A percentile compares a stretch with the other conserved stretches of the same genome.
Conservation (phyloP, 257 asterid genomes). For the Fraxinus pennsylvanica region DNA sequence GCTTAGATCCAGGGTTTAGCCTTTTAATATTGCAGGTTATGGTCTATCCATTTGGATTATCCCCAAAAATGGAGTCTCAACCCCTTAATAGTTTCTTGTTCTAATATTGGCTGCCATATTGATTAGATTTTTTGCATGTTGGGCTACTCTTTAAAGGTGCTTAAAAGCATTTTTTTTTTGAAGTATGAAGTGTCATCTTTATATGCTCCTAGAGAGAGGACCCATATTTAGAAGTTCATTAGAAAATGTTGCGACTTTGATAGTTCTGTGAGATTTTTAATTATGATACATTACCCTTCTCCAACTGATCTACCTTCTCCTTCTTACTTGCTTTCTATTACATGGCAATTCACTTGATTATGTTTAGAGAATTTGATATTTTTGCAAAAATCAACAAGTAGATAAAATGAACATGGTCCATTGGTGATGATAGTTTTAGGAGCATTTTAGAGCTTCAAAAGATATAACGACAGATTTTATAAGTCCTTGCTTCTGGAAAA, state of each 20-base stretch:
- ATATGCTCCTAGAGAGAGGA: not conserved
- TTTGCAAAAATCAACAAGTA: not conserved
- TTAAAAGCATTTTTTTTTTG: not conserved
- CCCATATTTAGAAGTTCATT: not conserved
- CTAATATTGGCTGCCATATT: not conserved
- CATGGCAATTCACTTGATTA: not conserved
- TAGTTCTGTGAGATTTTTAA: not conserved
- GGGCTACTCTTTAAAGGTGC: not conserved
- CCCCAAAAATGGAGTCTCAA: not conserved
- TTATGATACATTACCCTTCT: not conserved
- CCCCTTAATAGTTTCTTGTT: not conserved
- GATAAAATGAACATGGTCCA: not conserved
- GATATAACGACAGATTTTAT: not conserved
- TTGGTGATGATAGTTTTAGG: not conserved
- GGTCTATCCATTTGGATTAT: not conserved
- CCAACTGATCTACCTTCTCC: not conserved
- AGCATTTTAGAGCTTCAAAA: not conserved
- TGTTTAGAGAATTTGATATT: not conserved
- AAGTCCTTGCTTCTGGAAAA: constrained; percentile 19
- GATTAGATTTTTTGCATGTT: not conserved
- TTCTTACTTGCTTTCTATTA: not conserved
- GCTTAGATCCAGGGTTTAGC: not conserved
- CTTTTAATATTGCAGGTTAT: not conserved
- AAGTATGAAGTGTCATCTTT: not conserved
- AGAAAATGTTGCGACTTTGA: not conserved